Evolutionary conservation across 257 asterid genomes (phyloP).

Genomic region (Plantago ovata): DNA sequence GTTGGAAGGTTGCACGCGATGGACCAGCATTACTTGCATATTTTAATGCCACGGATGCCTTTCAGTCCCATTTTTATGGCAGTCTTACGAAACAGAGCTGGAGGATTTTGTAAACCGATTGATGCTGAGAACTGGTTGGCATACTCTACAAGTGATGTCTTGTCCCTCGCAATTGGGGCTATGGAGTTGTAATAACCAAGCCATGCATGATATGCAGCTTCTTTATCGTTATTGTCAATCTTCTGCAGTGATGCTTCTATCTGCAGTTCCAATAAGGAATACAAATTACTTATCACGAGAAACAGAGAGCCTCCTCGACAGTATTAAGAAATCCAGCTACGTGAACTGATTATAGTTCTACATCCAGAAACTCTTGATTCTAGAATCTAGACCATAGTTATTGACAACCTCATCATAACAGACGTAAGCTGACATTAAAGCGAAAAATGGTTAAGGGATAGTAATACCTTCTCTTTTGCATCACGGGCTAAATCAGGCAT

Average conservation of each 20-base stretch:
- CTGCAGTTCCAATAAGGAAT: conserved; percentile 32
- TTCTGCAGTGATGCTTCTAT: conserved; percentile 51
- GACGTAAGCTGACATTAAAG: background rate
- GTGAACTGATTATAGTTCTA: background rate
- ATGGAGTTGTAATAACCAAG: conserved; percentile 87
- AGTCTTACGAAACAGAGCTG: conserved; percentile 64
- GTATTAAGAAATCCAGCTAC: background rate
- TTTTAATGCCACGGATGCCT: conserved; percentile 65
- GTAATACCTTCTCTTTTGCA: conserved; percentile 52
- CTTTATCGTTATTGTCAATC: conserved; percentile 66
- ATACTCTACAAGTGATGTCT: conserved; percentile 70
- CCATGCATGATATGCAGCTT: conserved; percentile 90
- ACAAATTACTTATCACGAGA: background rate
- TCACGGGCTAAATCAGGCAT: conserved; percentile 39
- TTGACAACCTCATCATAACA: background rate
- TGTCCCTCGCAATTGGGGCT: conserved; percentile 64
- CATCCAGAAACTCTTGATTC: no score
- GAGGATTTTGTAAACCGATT: conserved; percentile 76
- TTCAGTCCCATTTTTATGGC: conserved; percentile 88
- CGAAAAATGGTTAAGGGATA: background rate
- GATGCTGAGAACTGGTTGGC: conserved; percentile 77
- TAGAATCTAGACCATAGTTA: no score
- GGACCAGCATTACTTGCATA: conserved; percentile 38
- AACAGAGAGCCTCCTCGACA: no score
- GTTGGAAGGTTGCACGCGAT: background rate